Percentiles rank a stretch among this genome's conserved stretches.
phyloP scores from a whole-genome alignment of 176 grass and related monocot genomes.

The Rhynchospora breviuscula region DNA sequence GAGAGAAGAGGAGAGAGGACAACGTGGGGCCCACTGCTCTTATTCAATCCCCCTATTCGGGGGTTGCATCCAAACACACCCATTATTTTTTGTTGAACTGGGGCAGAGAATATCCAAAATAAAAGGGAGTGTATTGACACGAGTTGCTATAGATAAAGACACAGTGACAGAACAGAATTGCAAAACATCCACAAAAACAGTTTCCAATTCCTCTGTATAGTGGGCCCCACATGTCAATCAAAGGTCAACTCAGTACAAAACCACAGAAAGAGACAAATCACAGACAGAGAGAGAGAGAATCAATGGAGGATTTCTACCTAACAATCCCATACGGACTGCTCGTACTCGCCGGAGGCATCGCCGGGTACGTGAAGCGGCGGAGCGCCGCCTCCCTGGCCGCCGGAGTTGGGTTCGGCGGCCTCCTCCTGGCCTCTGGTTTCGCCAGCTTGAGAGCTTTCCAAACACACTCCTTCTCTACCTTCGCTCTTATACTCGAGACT shows the following conservation, averaged over 20 bases:
- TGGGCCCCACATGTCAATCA: not conserved
- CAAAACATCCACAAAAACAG: no score
- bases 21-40: no score
- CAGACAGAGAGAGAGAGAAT: not conserved
- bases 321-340: conserved; percentile 67
- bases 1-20: no score
- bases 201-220: not conserved
- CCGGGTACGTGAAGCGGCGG: conserved; percentile 39
- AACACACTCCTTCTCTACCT: conserved; percentile 35
- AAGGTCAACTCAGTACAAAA: not conserved
- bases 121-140: no score
- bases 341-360: conserved; percentile 49
- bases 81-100: no score
- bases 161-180: no score
- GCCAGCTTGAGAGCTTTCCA: conserved; percentile 59
- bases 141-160: no score
- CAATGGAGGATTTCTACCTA: conserved; percentile 84
- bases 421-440: conserved; percentile 62
- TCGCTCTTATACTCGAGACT: conserved; percentile 62
- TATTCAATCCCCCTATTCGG: no score
- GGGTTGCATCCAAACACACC: no score
- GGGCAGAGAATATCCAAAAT: no score
- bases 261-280: not conserved
- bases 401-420: conserved; percentile 46
- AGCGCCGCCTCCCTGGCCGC: conserved; percentile 60